Base-by-base conservation (phyloP, 2,329 filamentous ascomycete species). In the Cordyceps pruinosa region DNA sequence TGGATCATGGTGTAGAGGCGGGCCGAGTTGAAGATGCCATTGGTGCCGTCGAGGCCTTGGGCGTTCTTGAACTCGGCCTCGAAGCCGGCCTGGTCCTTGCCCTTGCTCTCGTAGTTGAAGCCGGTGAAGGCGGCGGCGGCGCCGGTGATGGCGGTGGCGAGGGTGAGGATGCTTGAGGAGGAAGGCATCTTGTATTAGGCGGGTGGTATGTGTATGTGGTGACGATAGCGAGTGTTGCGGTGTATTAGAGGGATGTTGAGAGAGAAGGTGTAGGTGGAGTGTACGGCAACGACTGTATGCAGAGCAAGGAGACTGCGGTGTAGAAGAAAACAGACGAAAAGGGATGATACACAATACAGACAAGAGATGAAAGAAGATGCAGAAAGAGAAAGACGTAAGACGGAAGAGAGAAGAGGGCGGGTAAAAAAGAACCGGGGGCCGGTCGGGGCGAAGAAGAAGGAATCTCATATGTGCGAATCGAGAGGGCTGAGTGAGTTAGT, bases 1-100 rank as follows among this genome's bases (percentile, higher is more conserved):
- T 90, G 87, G 49, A 88, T 77, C 80, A 84, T 89, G 63, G 87
- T 90, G 73, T 87, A 91, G n/a, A 90, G 77, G 59, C 88, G 84
- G 44, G 85, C 87, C 59, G 81, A 85, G 64, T 75, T 87, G 76
- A 88, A 90, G 53, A 66, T 71, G 46, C 83, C 83, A 23, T 77
- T 73, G 55, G 86, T 84, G 45, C 85, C 86, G 23, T 77, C 75
- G 17, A 92, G 82, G 51, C 74, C 75, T 63, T 84, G 78, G 28
- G 88, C 86, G 3, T 79, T 75, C 61, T 78, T 82, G 79, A 90
- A 90, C 72, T 88, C 82, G 65, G 79, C 74, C 75, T 88, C 82
- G 71, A 87, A 92, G 68, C 89, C 85, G 13, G 76, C 64, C 66
- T 87, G 80, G 54, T 65, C 64, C 74, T 88, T 88, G 66, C 77